A percentile compares a stretch with the other conserved stretches of the same genome.
Evolutionary conservation across 2,329 filamentous ascomycete species (phyloP).

Genomic region (Dryadomyces quercivorus): DNA sequence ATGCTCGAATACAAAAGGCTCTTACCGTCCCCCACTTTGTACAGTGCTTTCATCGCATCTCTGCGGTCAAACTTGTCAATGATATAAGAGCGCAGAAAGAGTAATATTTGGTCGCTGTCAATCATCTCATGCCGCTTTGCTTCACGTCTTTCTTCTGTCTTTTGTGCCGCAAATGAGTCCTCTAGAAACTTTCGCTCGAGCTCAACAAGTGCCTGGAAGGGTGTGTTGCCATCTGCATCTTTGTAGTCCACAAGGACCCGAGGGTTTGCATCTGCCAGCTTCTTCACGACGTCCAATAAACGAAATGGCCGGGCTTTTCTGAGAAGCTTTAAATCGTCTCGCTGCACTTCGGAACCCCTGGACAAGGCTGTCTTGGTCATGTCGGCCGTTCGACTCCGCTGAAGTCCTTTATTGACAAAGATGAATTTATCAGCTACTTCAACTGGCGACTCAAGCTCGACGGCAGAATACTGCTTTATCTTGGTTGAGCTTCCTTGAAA

Average conservation of each 20-base stretch:
- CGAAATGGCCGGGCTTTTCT: neutral
- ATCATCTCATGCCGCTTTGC: conserved; percentile 2
- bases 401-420: neutral
- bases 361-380: neutral
- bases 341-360: neutral
- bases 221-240: conserved; percentile 1
- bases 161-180: neutral
- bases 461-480: neutral
- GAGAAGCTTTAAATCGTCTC: neutral
- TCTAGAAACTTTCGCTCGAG: neutral
- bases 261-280: neutral
- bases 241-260: conserved; percentile 2
- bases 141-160: neutral
- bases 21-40: conserved; percentile 6
- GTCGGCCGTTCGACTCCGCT: neutral
- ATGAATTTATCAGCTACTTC: neutral
- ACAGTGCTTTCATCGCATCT: conserved; percentile 1
- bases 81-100: conserved; percentile 4
- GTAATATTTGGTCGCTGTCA: neutral
- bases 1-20: neutral
- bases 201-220: conserved; percentile 4
- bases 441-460: neutral
- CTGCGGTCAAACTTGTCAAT: conserved; percentile 2
- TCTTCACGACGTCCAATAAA: neutral
- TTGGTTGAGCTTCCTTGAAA: neutral